Percentiles rank a stretch among this genome's conserved stretches.
phyloP scores from a whole-genome alignment of 441 rosid species.

The Codiaeum variegatum region DNA sequence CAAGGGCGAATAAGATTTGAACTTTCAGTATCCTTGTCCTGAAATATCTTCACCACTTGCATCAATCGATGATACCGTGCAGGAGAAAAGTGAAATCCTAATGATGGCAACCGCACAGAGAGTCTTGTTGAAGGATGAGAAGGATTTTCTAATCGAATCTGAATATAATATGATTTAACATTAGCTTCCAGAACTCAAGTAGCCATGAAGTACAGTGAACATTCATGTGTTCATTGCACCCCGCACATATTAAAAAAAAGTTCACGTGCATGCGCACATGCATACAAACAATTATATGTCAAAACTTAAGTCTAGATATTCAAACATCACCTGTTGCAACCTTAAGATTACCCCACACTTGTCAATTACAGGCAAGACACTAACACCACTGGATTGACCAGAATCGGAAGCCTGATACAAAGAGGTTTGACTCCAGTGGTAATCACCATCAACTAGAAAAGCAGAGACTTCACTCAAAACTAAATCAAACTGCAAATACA shows the following conservation, averaged over 20 bases:
- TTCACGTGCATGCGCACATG: neutral
- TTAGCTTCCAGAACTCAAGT: conserved; percentile 19
- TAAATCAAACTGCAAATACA: conserved; percentile 93
- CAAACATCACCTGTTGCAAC: conserved; percentile 76
- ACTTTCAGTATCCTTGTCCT: conserved; percentile 56
- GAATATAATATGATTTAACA: conserved; percentile 21
- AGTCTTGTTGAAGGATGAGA: conserved; percentile 90
- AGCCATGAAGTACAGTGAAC: neutral
- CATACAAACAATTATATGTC: conserved; percentile 20
- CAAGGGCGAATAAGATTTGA: conserved; percentile 59
- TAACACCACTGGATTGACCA: conserved; percentile 29
- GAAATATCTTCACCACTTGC: conserved; percentile 81
- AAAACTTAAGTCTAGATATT: conserved; percentile 20
- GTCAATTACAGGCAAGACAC: conserved; percentile 87
- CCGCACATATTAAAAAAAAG: neutral
- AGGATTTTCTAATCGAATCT: conserved; percentile 82
- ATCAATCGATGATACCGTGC: conserved; percentile 97
- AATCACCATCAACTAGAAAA: conserved; percentile 92
- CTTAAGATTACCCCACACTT: conserved; percentile 84
- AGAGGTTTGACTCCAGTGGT: conserved; percentile 62
- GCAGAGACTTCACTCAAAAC: conserved; percentile 94
- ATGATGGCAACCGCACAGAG: conserved; percentile 79
- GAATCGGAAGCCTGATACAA: conserved; percentile 32
- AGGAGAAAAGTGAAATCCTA: conserved; percentile 96
- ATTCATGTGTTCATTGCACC: too few relatives aligned